These are phyloP conservation scores for Hordeum vulgare DNA, from an alignment of 176 grass and related monocot genomes.

Conservation along the genomic window MorexV3_pseudomolecules_assembly NC_058520.1:46027406-46027905, in stretches of 20 bases:
- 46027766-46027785: background rate
- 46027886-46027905: too few species aligned
- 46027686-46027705: too few species aligned
- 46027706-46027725: too few species aligned
- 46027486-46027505: slow-evolving; percentile 26
- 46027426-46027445: background rate
- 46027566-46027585: too few species aligned
- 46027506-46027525: background rate
- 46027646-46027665: too few species aligned
- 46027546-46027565: background rate
- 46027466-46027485: too few species aligned
- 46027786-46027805: background rate
- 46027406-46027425: background rate
- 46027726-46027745: too few species aligned
- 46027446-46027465: too few species aligned
- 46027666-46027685: too few species aligned
- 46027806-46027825: background rate
- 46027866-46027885: too few species aligned
- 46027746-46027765: too few species aligned
- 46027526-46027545: background rate
- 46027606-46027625: background rate
- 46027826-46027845: background rate
- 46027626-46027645: too few species aligned
- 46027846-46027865: background rate
- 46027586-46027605: background rate